phyloP scores from a whole-genome alignment of 2,329 filamentous ascomycete genomes.

The Zasmidium citrigriseum region DNA sequence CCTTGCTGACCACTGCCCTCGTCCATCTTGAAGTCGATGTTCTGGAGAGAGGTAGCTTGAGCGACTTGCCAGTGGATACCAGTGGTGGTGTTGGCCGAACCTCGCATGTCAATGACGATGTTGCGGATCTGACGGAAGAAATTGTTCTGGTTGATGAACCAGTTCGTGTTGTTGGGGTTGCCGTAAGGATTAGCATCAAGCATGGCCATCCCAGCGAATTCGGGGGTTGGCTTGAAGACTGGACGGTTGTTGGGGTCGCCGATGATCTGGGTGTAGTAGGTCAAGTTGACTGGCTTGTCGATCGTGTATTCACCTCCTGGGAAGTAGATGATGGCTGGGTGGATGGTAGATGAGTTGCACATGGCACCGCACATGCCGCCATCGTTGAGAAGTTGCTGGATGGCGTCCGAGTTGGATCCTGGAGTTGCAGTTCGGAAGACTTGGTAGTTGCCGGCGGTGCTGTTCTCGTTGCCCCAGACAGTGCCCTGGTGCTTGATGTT shows the following conservation, averaged over 20 bases:
- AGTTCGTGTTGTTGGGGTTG: conserved; percentile 53
- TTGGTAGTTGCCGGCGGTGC: conserved; percentile 60
- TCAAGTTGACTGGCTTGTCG: conserved; percentile 74
- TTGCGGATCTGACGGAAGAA: conserved; percentile 59
- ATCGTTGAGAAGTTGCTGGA: conserved; percentile 79
- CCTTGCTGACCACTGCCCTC: conserved; percentile 50
- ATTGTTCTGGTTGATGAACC: conserved; percentile 57
- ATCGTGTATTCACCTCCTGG: conserved; percentile 84
- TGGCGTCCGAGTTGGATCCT: conserved; percentile 66
- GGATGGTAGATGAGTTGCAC: conserved; percentile 82
- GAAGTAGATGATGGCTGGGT: conserved; percentile 88
- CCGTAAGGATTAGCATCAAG: conserved; percentile 85
- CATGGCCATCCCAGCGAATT: conserved; percentile 36
- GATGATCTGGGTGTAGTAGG: conserved; percentile 92
- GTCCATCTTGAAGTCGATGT: conserved; percentile 61
- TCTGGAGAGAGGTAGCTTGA: conserved; percentile 62
- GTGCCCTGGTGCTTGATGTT: conserved; percentile 55
- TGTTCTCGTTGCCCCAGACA: conserved; percentile 62
- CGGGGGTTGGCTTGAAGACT: conserved; percentile 47
- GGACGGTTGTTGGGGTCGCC: conserved; percentile 75
- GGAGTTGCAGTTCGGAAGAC: conserved; percentile 52
- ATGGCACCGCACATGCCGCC: conserved; percentile 76
- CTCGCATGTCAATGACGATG: conserved; percentile 52
- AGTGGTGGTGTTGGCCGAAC: conserved; percentile 27
- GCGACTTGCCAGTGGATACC: conserved; percentile 57